phyloP scores from a whole-genome alignment of 1,284 basidiomycete species.

The Papiliotrema nemorosa region DNA sequence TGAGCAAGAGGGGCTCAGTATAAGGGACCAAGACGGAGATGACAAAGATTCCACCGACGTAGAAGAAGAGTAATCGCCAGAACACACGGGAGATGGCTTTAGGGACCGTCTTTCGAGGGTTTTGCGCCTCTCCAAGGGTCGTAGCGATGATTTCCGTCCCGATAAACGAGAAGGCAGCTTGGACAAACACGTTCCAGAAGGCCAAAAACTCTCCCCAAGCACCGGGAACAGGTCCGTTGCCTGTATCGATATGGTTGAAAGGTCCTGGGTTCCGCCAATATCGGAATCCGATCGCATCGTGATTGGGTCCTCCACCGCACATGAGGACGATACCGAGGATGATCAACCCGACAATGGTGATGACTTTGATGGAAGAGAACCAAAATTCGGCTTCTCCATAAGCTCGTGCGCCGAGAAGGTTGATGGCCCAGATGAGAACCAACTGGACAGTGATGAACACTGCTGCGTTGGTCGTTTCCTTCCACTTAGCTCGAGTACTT shows the following conservation, averaged over 20 bases:
- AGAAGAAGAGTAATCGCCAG: constrained; percentile 74
- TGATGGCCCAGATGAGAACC: constrained; percentile 49
- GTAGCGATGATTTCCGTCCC: constrained; percentile 79
- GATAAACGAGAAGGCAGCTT: constrained; percentile 78
- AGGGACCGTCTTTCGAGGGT: constrained; percentile 71
- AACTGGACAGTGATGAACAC: constrained; percentile 51
- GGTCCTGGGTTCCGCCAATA: constrained; percentile 68
- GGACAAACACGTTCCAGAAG: constrained; percentile 64
- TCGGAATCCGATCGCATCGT: constrained; percentile 52
- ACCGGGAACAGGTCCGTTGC: constrained; percentile 17
- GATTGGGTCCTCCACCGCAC: constrained; percentile 64
- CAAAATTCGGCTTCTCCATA: constrained; percentile 48
- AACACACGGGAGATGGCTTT: constrained; percentile 77
- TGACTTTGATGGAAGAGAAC: constrained; percentile 35
- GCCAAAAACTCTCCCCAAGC: constrained; percentile 62
- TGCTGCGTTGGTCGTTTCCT: constrained; percentile 38
- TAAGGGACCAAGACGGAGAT: constrained; percentile 78
- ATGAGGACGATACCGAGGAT: constrained; percentile 65
- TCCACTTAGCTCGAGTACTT: too few relatives aligned
- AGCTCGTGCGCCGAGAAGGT: constrained; percentile 44
- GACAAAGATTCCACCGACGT: constrained; percentile 47
- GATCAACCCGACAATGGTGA: constrained; percentile 44
- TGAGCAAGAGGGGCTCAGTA: constrained; percentile 61
- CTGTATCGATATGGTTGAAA: constrained; percentile 21
- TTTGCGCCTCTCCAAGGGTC: constrained; percentile 56